phyloP scores from a whole-genome alignment of 192 early-diverging fungal genomes.

The Kickxella alabastrina region DNA sequence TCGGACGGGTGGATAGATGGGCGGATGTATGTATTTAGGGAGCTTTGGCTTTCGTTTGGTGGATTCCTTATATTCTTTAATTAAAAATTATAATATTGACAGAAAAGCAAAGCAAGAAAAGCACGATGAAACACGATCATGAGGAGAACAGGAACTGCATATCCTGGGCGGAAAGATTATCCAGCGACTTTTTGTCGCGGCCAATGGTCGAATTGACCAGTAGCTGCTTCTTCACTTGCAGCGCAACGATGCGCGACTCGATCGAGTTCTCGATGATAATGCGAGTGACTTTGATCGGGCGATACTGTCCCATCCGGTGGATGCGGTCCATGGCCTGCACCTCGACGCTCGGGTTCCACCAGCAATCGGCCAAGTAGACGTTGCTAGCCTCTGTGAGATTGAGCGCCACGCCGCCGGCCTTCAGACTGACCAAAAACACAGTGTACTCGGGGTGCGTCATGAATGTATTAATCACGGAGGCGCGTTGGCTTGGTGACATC shows the following conservation, averaged over 20 bases:
- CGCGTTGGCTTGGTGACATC: slow-evolving; percentile 77
- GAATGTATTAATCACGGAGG: slow-evolving; percentile 68
- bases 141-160: slow-evolving; percentile 81
- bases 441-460: slow-evolving; percentile 76
- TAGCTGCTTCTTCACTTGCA: slow-evolving; percentile 92
- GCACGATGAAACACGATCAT: no score
- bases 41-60: neutral
- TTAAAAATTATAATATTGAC: no score
- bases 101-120: no score
- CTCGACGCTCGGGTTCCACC: slow-evolving; percentile 67
- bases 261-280: slow-evolving; percentile 93
- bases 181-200: slow-evolving; percentile 70
- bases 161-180: slow-evolving; percentile 69
- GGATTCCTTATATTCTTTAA: no score
- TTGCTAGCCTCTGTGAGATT: slow-evolving; percentile 88
- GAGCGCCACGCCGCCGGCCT: slow-evolving; percentile 89
- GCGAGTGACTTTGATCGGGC: slow-evolving; percentile 84
- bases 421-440: slow-evolving; percentile 85
- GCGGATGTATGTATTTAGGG: neutral
- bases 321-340: slow-evolving; percentile 93
- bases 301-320: slow-evolving; percentile 85
- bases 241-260: slow-evolving; percentile 81
- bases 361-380: slow-evolving; percentile 67
- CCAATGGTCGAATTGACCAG: slow-evolving; percentile 87
- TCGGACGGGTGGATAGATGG: neutral